These are phyloP conservation scores for Amanita exitialis DNA, from an alignment of 768 basidiomycete genomes.

Conservation along the genomic window DNA sequence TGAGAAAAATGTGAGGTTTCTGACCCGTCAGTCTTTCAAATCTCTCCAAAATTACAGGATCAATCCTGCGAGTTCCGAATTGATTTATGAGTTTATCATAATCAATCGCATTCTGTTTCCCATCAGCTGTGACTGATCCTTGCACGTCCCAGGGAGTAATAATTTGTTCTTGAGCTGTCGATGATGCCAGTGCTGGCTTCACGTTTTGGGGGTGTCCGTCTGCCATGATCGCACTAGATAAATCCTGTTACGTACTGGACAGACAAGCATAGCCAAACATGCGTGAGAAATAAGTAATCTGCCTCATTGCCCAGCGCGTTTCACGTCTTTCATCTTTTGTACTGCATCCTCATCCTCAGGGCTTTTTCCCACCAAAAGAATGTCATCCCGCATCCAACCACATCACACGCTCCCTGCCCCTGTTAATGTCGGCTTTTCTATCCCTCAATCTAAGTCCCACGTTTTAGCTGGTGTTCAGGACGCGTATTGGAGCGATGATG, in stretches of 20 bases:
- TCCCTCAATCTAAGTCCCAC: constrained; percentile 75
- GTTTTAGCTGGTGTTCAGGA: constrained; percentile 86
- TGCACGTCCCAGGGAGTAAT: constrained; percentile 99
- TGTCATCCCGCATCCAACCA: constrained; percentile 48
- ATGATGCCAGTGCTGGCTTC: constrained; percentile 8
- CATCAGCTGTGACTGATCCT: constrained; percentile 79
- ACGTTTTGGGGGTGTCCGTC: not conserved
- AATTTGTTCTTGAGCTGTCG: constrained; percentile 43
- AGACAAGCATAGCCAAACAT: constrained; percentile 17
- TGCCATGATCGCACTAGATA: not conserved
- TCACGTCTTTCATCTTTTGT: constrained; percentile 12
- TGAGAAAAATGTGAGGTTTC: constrained; percentile 77
- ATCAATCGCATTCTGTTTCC: constrained; percentile 88
- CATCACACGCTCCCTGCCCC: constrained; percentile 66
- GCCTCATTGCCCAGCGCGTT: constrained; percentile 19
- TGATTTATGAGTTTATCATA: constrained; percentile 93
- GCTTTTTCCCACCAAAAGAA: constrained; percentile 13
- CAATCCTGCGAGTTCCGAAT: constrained; percentile 84
- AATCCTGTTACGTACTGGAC: not conserved
- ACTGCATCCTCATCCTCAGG: constrained; percentile 8
- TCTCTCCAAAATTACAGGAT: constrained; percentile 66
- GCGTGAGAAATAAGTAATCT: constrained; percentile 18
- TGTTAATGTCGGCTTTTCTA: constrained; percentile 60
- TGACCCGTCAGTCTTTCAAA: constrained; percentile 89
- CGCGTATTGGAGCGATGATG: constrained; percentile 96